Evolutionary conservation across 2,329 filamentous ascomycete species (phyloP), one percentile per base, ranked within the genome.

Genomic region (Chrysosporium queenslandicum): DNA sequence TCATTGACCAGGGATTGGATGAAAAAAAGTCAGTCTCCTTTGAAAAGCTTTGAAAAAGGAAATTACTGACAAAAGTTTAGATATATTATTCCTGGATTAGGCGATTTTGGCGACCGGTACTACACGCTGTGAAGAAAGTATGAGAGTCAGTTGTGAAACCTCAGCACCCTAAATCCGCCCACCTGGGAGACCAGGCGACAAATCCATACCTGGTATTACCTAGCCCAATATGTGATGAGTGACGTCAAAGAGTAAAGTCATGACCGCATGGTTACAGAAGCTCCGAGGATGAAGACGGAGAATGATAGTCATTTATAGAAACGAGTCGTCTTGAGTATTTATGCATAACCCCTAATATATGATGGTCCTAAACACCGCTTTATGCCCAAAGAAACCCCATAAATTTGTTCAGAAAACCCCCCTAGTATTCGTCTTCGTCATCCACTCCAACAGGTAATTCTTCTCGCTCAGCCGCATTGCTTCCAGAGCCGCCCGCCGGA

Each of bases 41-140:
- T 20, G n/a, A 46, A n/a, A 27, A 16, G 41, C 18, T 18, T 23
- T 30, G 46, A 47, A 4, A 27, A 23, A 8, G 56, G 48, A 52
- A 32, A 34, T 47, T 27, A 29, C 55, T 60, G 39, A 60, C 34
- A 6, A n/a, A 18, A 43, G 42, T 59, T 58, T 67, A 97, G 91
- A 69, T 97, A 96, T 68, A 97, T 97, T 64, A 81, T 94, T 51
- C 91, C 91, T 25, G 91, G 91, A 25, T 77, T 97, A 16, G 91
- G 91, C 59, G 91, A 97, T 68, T 97, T 97, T 69, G 91, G 91
- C 55, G 91, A 97, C 68, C 79, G 91, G 59, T 97, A 92, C 71
- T 97, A 96, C 70, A 96, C 91, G 52, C 80, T 95, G 69, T 95
- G 74, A 41, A 25, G 6, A 1, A 1, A 37, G 2, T 4, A 49